Percentiles rank a stretch among this genome's conserved stretches.
phyloP scores from a whole-genome alignment of 148 eudicot genomes.

The Diospyros lotus region DNA sequence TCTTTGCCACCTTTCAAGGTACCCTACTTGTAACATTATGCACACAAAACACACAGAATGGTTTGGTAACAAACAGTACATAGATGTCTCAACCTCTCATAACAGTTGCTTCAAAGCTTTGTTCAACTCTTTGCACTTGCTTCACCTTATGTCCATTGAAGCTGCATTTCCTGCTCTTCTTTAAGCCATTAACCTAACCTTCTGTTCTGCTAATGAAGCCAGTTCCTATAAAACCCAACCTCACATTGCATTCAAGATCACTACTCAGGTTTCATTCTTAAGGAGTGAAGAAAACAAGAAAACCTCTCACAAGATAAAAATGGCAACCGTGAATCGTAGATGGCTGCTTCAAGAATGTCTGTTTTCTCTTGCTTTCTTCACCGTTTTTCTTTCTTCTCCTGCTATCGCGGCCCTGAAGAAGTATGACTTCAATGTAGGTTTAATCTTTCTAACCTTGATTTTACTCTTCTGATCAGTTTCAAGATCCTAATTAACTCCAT shows the following conservation, averaged over 20 bases:
- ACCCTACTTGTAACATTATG: neutral
- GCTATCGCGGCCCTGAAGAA: constrained; percentile 40
- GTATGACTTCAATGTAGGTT: constrained; percentile 48
- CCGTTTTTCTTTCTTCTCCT: constrained; percentile 7
- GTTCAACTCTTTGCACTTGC: constrained; percentile 20
- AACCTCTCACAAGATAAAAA: too few species aligned
- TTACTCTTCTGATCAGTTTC: too few species aligned
- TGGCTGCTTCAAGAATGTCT: too few species aligned
- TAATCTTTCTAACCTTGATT: too few species aligned
- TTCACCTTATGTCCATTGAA: constrained; percentile 18
- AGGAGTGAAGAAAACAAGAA: too few species aligned
- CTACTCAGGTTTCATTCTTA: too few species aligned
- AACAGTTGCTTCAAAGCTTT: constrained; percentile 26
- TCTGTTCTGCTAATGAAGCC: neutral
- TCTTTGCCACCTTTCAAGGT: constrained; percentile 9
- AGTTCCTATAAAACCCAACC: too few species aligned
- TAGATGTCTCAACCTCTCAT: constrained; percentile 15
- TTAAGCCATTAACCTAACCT: neutral
- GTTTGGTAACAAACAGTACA: constrained; percentile 17
- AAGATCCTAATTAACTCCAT: too few species aligned
- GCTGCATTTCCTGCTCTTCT: neutral
- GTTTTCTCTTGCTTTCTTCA: neutral
- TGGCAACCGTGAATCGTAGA: neutral
- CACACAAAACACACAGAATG: neutral
- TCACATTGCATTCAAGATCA: too few species aligned